Evolutionary conservation across 352 stramenopile genomes (phyloP).

Genomic region (Aphanomyces euteiches): DNA sequence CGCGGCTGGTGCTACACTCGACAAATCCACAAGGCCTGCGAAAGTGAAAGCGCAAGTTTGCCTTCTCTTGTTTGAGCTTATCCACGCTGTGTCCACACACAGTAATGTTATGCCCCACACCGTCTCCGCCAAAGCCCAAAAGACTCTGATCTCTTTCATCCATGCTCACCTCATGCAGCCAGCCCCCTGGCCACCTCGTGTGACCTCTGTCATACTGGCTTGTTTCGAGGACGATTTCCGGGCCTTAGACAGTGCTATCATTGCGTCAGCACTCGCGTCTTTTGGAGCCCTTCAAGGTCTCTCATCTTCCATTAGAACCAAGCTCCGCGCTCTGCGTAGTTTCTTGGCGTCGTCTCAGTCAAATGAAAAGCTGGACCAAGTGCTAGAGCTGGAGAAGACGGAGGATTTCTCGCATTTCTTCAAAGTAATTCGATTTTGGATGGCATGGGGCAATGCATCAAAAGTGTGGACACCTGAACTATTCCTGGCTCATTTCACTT

Average conservation of each 20-base stretch:
- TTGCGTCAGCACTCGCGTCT: not conserved
- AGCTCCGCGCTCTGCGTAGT: too few species aligned
- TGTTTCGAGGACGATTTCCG: not conserved
- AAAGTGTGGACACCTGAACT: too few species aligned
- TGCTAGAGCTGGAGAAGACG: too few species aligned
- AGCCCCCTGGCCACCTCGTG: constrained; percentile 10
- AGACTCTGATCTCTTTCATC: not conserved
- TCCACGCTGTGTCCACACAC: not conserved
- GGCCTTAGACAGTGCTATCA: not conserved
- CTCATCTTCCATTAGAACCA: too few species aligned
- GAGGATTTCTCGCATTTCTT: too few species aligned
- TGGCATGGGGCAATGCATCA: too few species aligned
- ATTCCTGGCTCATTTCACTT: too few species aligned
- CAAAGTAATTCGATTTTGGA: too few species aligned
- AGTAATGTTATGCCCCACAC: not conserved
- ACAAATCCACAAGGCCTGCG: not conserved
- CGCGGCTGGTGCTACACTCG: not conserved
- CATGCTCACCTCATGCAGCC: not conserved
- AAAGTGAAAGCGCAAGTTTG: not conserved
- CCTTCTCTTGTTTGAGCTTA: not conserved
- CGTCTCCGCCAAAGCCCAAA: not conserved
- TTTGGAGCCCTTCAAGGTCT: too few species aligned
- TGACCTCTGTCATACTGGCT: not conserved
- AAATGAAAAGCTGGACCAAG: too few species aligned
- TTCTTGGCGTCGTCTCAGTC: too few species aligned